Conservation (phyloP, 2,329 filamentous ascomycete genomes). For the Emydomyces testavorans region DNA sequence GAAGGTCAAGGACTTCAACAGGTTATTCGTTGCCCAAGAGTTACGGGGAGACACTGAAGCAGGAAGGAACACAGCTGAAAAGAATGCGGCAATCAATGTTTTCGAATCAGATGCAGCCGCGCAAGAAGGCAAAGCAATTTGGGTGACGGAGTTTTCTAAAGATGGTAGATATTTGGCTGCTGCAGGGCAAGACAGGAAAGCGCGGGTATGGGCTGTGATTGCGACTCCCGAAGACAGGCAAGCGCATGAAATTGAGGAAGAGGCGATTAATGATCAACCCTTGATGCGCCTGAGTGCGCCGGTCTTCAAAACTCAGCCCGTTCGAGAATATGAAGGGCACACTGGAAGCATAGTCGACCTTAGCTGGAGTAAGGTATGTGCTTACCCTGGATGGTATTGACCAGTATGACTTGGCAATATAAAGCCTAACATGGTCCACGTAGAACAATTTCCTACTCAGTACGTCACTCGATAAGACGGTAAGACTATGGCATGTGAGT, state of each 20-base stretch:
- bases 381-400: background rate
- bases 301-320: constrained; percentile 69
- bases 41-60: constrained; percentile 48
- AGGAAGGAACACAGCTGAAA: constrained; percentile 18
- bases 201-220: constrained; percentile 82
- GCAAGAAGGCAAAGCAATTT: constrained; percentile 55
- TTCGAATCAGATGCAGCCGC: constrained; percentile 24
- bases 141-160: constrained; percentile 84
- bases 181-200: constrained; percentile 76
- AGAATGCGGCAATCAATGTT: constrained; percentile 25
- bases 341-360: constrained; percentile 76
- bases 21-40: constrained; percentile 84
- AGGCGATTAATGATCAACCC: constrained; percentile 37
- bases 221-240: constrained; percentile 67
- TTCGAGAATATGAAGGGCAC: constrained; percentile 73
- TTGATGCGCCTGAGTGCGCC: constrained; percentile 68
- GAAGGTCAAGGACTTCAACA: constrained; percentile 68
- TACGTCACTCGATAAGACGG: constrained; percentile 96
- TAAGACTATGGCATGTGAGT: constrained; percentile 83
- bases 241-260: constrained; percentile 59
- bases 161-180: constrained; percentile 85
- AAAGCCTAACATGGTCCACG: constrained; percentile 10
- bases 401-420: background rate
- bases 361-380: constrained; percentile 77
- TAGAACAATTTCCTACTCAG: constrained; percentile 89